These are phyloP conservation scores for Trametopsis cervina DNA, from an alignment of 768 basidiomycete genomes.

Conservation along the genomic window DNA sequence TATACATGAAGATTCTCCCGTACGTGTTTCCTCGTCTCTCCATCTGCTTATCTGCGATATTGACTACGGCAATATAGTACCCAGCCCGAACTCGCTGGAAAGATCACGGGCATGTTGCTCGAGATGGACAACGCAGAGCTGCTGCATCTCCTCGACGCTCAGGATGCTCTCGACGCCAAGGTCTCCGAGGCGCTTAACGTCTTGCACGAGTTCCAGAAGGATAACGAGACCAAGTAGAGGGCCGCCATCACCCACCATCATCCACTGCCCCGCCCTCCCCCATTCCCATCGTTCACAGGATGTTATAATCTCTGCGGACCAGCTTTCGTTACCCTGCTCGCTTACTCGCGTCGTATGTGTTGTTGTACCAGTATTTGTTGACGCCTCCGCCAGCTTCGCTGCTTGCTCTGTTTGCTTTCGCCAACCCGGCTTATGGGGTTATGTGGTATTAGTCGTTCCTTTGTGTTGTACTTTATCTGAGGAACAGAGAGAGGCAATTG, in stretches of 20 bases:
- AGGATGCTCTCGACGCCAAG: slow-evolving; percentile 82
- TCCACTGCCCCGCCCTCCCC: neutral
- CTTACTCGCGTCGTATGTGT: slow-evolving; percentile 11
- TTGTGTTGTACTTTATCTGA: slow-evolving; percentile 23
- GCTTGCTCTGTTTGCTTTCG: slow-evolving; percentile 21
- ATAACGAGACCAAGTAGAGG: slow-evolving; percentile 22
- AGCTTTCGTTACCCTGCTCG: slow-evolving; percentile 1
- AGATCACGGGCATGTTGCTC: slow-evolving; percentile 97
- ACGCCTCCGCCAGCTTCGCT: slow-evolving; percentile 12
- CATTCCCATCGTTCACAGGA: slow-evolving; percentile 1
- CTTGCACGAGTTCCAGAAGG: slow-evolving; percentile 72
- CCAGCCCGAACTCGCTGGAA: slow-evolving; percentile 92
- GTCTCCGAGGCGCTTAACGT: slow-evolving; percentile 88
- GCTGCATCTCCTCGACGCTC: slow-evolving; percentile 77
- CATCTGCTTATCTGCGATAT: neutral
- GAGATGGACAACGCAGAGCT: slow-evolving; percentile 99
- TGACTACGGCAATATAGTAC: slow-evolving; percentile 35
- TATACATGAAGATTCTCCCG: slow-evolving; percentile 86
- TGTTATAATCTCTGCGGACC: neutral
- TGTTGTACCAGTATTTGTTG: slow-evolving; percentile 17
- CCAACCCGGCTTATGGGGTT: slow-evolving; percentile 17
- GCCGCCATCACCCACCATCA: neutral
- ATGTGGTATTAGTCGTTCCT: slow-evolving; percentile 24
- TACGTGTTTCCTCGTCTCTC: slow-evolving; percentile 35
- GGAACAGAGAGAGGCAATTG: slow-evolving; percentile 25